Evolutionary conservation across 495 filamentous ascomycete genomes (phyloP), one percentile per base, ranked within the genome.

Genomic region (Podospora bellae-mahoneyi): DNA sequence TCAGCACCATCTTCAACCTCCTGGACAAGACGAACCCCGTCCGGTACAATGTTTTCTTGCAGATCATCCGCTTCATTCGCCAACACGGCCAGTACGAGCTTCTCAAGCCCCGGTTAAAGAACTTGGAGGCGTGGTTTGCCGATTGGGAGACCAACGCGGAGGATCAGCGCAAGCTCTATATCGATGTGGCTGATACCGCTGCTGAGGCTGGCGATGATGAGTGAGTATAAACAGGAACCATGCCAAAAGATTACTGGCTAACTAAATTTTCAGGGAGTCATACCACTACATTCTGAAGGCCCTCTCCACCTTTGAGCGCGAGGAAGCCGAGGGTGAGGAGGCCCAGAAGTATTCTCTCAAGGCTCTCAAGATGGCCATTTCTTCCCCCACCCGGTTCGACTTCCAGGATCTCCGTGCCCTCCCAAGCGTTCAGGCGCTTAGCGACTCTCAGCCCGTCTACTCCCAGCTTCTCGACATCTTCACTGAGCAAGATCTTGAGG

Each of bases 1-100:
- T 99, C 69, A 93, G 92, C 75, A 97, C 93, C 66, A 86, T 99
- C 79, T 99, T 97, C 90, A 99, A 99, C 83, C 91, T 96, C 63
- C 88, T 98, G 64, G 83, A 87, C 58, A 75, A 86, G 57, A 81
- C 85, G 68, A 91, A 92, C 76, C 89, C 91, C 10, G 85, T 90
- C 73, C 90, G 94, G 34, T 97, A 90, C 84, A 89, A 96, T 72
- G 91, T 98, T 69, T 89, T 98, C 74, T 82, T 93, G 79, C 87
- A 92, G 71, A 91, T 97, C 70, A 76, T 97, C 30, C 86, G 87
- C 69, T 89, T 96, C 67, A 87, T 97, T 78, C 88, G 91, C 72
- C 79, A 85, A 64, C 81, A 87, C 71, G 83, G 86, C 69, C 85
- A 88, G 71, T 98, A 91, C 73, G 94, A 97, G 58, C 86, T 87